Conservation (phyloP, 2,329 filamentous ascomycete species). For the Apiospora sp. region DNA sequence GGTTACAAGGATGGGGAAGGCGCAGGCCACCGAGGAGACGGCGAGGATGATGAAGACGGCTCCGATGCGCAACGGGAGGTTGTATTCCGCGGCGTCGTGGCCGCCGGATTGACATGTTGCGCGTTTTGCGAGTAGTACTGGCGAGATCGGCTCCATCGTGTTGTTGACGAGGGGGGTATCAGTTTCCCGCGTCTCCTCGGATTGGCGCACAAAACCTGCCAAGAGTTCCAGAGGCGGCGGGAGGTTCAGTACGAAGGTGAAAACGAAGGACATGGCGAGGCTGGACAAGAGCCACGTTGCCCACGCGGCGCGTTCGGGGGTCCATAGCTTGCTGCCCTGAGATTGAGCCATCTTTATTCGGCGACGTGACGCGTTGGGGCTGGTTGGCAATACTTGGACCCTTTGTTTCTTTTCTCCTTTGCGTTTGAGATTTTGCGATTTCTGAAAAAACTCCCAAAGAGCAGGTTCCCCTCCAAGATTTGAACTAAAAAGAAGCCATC, state of each 20-base stretch:
- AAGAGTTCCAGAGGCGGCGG: neutral
- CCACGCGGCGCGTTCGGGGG: neutral
- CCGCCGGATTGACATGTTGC: neutral
- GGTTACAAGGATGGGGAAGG: slow-evolving; percentile 62
- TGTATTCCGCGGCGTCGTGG: neutral
- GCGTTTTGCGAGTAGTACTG: neutral
- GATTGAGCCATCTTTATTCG: neutral
- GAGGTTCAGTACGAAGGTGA: neutral
- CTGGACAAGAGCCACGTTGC: slow-evolving; percentile 6
- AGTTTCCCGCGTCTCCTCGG: neutral
- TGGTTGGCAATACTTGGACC: neutral
- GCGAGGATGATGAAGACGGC: slow-evolving; percentile 60
- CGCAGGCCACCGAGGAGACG: slow-evolving; percentile 57
- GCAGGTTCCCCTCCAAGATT: too few relatives aligned
- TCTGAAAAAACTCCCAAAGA: too few relatives aligned
- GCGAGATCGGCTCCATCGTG: neutral
- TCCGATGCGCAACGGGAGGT: slow-evolving; percentile 54
- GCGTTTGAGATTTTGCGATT: too few relatives aligned
- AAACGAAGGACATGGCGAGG: neutral
- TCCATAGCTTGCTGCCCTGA: neutral
- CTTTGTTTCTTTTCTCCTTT: too few relatives aligned
- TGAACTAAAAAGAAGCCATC: too few relatives aligned
- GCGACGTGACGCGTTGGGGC: neutral
- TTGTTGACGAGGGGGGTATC: neutral
- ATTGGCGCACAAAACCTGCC: neutral